A percentile compares a stretch with the other conserved stretches of the same genome.
phyloP scores from a whole-genome alignment of 768 basidiomycete genomes.

The Gymnopilus junonius region DNA sequence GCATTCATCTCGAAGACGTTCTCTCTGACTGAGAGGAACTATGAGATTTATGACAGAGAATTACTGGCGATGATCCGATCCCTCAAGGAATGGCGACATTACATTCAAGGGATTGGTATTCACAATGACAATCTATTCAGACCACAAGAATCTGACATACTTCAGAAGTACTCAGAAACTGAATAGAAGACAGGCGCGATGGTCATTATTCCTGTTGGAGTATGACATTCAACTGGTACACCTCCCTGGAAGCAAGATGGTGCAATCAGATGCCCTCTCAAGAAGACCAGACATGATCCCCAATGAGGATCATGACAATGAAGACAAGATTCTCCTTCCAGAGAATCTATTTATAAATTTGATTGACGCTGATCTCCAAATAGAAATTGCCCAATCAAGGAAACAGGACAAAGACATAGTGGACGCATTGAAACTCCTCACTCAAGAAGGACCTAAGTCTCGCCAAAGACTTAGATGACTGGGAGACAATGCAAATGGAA shows the following conservation, averaged over 20 bases:
- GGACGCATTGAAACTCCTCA: not conserved
- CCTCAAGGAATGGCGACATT: conserved; percentile 32
- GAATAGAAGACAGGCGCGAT: conserved; percentile 45
- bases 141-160: conserved; percentile 46
- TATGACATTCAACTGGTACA: conserved; percentile 39
- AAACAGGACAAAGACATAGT: not conserved
- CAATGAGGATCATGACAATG: conserved; percentile 18
- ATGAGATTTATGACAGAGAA: conserved; percentile 51
- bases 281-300: conserved; percentile 16
- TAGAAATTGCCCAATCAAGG: not conserved
- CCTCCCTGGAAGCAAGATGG: conserved; percentile 19
- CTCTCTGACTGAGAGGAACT: conserved; percentile 41
- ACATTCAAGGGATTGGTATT: conserved; percentile 23
- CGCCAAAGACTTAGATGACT: not conserved
- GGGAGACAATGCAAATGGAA: not conserved
- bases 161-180: conserved; percentile 41
- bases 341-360: conserved; percentile 14
- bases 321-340: conserved; percentile 15
- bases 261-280: conserved; percentile 18
- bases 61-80: conserved; percentile 48
- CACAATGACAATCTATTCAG: conserved; percentile 32
- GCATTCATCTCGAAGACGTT: not conserved
- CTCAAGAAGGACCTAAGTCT: not conserved
- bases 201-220: conserved; percentile 37
- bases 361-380: conserved; percentile 8